phyloP scores from a whole-genome alignment of 805 yeast species.

The Pichia cephalocereana region DNA sequence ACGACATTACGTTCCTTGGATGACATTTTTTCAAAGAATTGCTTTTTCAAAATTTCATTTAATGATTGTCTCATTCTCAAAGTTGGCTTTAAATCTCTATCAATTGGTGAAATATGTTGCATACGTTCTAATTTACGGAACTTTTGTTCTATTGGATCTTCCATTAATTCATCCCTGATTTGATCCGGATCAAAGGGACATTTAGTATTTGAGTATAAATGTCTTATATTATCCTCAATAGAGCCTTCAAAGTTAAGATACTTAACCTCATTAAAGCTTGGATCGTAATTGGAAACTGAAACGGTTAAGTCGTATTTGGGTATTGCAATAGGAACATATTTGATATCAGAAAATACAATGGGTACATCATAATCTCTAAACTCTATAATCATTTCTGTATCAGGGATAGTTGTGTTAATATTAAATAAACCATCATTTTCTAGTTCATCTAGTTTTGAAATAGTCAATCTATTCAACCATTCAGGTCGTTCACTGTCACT shows the following conservation, averaged over 20 bases:
- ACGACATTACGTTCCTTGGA: constrained; percentile 79
- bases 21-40: constrained; percentile 74
- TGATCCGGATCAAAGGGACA: constrained; percentile 64
- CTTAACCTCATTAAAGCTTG: constrained; percentile 18
- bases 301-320: constrained; percentile 17
- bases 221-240: neutral
- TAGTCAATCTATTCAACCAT: constrained; percentile 68
- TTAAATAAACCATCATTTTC: constrained; percentile 12
- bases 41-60: constrained; percentile 56
- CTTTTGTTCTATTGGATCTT: constrained; percentile 83
- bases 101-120: constrained; percentile 67
- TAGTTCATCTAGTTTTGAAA: constrained; percentile 35
- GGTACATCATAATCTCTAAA: constrained; percentile 64
- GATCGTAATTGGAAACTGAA: constrained; percentile 14
- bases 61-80: constrained; percentile 72
- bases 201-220: constrained; percentile 5
- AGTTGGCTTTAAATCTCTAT: constrained; percentile 81
- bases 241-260: constrained; percentile 14
- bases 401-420: constrained; percentile 6
- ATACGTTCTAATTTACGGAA: constrained; percentile 78
- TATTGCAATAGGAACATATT: constrained; percentile 28
- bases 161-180: constrained; percentile 29
- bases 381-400: constrained; percentile 30
- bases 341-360: constrained; percentile 55
- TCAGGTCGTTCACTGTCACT: constrained; percentile 26